Base-by-base conservation (phyloP, 1,284 basidiomycete genomes). In the Boletus calvinii region DNA sequence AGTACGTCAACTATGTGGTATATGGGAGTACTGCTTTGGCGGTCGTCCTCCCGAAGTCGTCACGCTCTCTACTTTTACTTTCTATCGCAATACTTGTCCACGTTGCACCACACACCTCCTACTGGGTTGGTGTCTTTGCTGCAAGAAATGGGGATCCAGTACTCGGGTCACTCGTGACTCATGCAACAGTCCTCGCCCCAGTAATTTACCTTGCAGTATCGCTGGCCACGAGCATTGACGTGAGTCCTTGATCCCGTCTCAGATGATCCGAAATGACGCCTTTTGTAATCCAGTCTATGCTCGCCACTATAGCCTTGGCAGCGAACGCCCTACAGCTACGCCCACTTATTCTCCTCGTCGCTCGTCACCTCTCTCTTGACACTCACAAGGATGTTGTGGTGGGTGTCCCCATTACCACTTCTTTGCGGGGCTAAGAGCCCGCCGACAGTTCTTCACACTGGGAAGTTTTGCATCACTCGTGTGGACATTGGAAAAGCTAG, bases 71-170 rank as follows among this genome's bases (percentile, higher is more conserved):
- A 30, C 67, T 72, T 31, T 52, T 73, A 43, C 59, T 80, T 11
- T 66, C 69, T 38, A 70, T 78, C 12, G 80, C 77, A 17, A 49
- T 74, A 2, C 62, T 79, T 29, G 65, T 86, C n/a, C 74, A 77
- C 51, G 62, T 75, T 31, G 75, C 85, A 37, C 85, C 89, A 1
- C 75, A 80, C 56, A 74, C 80, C 12, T 78, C 80, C 10, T 87
- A 87, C 59, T 86, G 80, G 77, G 68, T 79, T 22, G 77, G 82
- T 22, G 76, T 78, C 18, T 78, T 75, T 68, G 80, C 83, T 12
- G 77, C 79, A 18, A 76, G 82, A 55, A 65, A 69, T 57, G 72
- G 72, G 30, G 74, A 79, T 57, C 76, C 81, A 13, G 52, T 81
- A n/a, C 68, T 75, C 62, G 87, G 87, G 0, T 77, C 87, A 18